These are phyloP conservation scores for Cyberlindnera bimundalis DNA, from an alignment of 805 yeast genomes.

Conservation along the genomic window DNA sequence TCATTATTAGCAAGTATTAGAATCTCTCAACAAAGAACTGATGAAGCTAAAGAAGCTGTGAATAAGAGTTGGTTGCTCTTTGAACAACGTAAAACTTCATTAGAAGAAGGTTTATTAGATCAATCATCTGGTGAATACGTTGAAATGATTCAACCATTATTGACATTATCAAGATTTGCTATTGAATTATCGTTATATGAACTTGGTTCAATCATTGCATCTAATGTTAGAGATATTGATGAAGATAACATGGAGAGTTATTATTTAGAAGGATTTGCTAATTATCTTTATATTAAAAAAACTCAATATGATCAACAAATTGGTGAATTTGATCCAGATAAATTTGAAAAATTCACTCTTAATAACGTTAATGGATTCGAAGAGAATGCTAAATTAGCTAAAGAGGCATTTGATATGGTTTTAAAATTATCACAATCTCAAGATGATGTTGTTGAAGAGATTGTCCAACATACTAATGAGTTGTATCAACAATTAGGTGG, in stretches of 20 bases:
- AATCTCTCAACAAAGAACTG: conserved; percentile 74
- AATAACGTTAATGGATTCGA: conserved; percentile 9
- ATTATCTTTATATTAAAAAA: conserved; percentile 47
- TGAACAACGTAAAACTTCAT: conserved; percentile 42
- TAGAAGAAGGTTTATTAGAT: conserved; percentile 45
- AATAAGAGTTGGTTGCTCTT: conserved; percentile 70
- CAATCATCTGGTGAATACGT: conserved; percentile 50
- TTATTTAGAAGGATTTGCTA: conserved; percentile 80
- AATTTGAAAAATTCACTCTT: conserved; percentile 22
- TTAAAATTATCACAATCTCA: conserved; percentile 30
- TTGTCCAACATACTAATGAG: conserved; percentile 48
- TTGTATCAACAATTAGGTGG: conserved; percentile 54
- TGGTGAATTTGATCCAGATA: conserved; percentile 23
- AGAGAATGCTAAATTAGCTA: conserved; percentile 19
- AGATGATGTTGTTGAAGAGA: conserved; percentile 54
- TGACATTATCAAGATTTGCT: conserved; percentile 69
- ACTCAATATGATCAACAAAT: conserved; percentile 19
- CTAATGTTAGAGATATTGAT: conserved; percentile 69
- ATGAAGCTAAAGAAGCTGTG: conserved; percentile 72
- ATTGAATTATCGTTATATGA: conserved; percentile 76
- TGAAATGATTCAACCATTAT: conserved; percentile 69
- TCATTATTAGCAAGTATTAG: conserved; percentile 80
- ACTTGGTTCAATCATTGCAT: conserved; percentile 59
- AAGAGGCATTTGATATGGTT: conserved; percentile 14
- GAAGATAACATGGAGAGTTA: conserved; percentile 80